Percentiles rank a stretch among this genome's conserved stretches.
These are phyloP conservation scores for Suillus americanus DNA, from an alignment of 768 basidiomycete genomes.

Conservation along the genomic window DNA sequence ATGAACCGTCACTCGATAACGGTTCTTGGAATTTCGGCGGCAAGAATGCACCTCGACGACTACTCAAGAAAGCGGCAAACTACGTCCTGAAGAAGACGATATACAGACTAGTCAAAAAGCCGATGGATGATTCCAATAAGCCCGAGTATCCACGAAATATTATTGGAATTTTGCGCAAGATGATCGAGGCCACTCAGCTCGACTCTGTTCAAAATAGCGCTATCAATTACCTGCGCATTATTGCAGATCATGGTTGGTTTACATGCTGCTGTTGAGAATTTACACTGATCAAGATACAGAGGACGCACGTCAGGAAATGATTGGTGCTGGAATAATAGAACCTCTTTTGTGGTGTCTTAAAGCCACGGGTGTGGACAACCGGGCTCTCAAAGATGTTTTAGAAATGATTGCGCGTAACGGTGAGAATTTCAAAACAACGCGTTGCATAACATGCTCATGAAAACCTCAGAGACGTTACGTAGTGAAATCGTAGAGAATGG, in stretches of 20 bases:
- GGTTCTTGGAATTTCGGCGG: neutral
- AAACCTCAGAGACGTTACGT: neutral
- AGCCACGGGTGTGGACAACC: neutral
- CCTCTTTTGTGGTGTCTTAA: neutral
- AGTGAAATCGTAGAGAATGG: neutral
- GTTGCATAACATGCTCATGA: neutral
- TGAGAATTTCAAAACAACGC: neutral
- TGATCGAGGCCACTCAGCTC: neutral
- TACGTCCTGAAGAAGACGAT: neutral
- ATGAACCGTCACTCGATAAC: neutral
- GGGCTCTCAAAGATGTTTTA: neutral
- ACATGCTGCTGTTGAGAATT: neutral
- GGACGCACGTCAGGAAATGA: neutral
- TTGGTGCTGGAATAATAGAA: neutral
- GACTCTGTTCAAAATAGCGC: neutral
- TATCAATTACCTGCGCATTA: neutral
- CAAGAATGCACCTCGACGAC: neutral
- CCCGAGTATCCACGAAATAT: neutral
- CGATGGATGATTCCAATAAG: neutral
- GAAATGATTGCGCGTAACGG: neutral
- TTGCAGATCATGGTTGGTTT: neutral
- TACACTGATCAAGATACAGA: neutral
- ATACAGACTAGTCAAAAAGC: neutral
- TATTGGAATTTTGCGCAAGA: neutral
- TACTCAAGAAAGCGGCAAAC: neutral